Evolutionary conservation across 1,139 yeast species (phyloP), one percentile per base, ranked within the genome.

Genomic region (Arxiozyma telluris): DNA sequence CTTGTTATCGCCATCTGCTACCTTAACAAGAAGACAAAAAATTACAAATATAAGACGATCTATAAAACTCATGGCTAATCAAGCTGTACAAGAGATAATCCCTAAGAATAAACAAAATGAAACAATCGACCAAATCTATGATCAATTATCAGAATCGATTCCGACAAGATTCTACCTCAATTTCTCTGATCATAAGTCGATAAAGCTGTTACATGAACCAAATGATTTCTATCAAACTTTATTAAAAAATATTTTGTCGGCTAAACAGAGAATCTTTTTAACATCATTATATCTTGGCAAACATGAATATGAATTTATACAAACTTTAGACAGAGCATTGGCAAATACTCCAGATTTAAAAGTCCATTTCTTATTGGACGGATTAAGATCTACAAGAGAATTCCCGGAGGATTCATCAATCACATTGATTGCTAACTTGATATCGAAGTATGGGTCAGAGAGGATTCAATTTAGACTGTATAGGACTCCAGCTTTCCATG

Each of bases 381-480:
- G 93, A 11, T 76, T 93, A 52, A 72, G 99, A 61, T 97, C 97
- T 0, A 93, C 98, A 0, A 76, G 99, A 59, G 98, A 93, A 65
- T 83, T 93, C 0, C 98, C 98, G 0, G 71, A 77, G 15, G 27
- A 27, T 18, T 86, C 93, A 54, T 81, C 95, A 15, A 97, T 97
- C 0, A 78, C 86, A 43, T 73, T 91, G 44, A 71, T 93, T 53
- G 81, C 87, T 0, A 79, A 82, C 1, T 74, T 94, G 53, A 85
- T 83, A 38, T 77, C 79, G 51, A 80, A 83, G 56, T 83, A 78
- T 66, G 90, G 89, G 17, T 77, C 80, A 51, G 79, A 81, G 53
- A 75, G 96, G 56, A 91, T 93, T 18, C 89, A 87, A 62, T 73
- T 91, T 50, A 74, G 96, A 61, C 79, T 91, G 78, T 93, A 87